Percentiles rank a stretch among this genome's conserved stretches.
phyloP scores from a whole-genome alignment of 169 alveolate species.

The Cryptosporidium viatorum region DNA sequence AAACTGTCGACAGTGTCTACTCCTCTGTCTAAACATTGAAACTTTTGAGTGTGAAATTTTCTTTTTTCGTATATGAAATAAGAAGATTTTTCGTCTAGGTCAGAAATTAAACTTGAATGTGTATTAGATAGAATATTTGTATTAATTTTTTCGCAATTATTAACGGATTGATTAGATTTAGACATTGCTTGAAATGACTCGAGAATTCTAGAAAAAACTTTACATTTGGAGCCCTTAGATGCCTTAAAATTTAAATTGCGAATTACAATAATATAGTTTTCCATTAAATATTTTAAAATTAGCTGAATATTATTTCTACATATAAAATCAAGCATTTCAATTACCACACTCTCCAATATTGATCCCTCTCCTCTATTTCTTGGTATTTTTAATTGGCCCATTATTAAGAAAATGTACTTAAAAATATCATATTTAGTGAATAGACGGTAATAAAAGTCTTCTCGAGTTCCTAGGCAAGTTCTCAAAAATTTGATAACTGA shows the following conservation, averaged over 20 bases:
- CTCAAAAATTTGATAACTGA: conserved; percentile 82
- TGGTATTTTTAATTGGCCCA: conserved; percentile 28
- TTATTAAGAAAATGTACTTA: conserved; percentile 23
- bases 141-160: neutral
- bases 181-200: conserved; percentile 21
- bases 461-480: conserved; percentile 77
- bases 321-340: conserved; percentile 71
- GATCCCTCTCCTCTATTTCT: conserved; percentile 67
- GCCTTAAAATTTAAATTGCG: conserved; percentile 17
- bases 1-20: neutral
- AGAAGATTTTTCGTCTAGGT: neutral
- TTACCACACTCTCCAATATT: conserved; percentile 62
- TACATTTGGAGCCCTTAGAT: conserved; percentile 40
- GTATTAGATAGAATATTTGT: neutral
- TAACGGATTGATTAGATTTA: neutral
- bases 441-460: conserved; percentile 66
- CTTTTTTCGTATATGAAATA: neutral
- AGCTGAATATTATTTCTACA: conserved; percentile 61
- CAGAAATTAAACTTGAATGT: neutral
- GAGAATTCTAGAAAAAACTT: conserved; percentile 59
- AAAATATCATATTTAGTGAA: conserved; percentile 66
- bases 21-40: neutral
- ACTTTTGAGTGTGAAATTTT: neutral
- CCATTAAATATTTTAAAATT: conserved; percentile 32
- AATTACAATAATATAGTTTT: conserved; percentile 22